These are phyloP conservation scores for Fusarium transvaalense DNA, from an alignment of 2,329 filamentous ascomycete species.

Conservation along the genomic window DNA sequence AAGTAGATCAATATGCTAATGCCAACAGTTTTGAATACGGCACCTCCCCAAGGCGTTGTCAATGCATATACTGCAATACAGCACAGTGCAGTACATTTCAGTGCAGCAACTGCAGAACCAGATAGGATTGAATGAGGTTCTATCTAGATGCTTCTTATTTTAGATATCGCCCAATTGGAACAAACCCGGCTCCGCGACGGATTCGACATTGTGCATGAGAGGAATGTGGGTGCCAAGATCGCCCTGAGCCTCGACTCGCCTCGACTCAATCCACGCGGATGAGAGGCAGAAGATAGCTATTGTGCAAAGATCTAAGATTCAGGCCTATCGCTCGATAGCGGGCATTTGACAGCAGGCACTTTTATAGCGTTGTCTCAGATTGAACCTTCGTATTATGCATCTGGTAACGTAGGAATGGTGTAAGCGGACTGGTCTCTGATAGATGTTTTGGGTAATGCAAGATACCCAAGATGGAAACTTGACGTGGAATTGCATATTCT, in stretches of 20 bases:
- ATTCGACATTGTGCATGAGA: conserved; percentile 40
- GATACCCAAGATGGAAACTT: conserved; percentile 9
- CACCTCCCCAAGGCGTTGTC: conserved; percentile 10
- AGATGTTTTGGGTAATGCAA: conserved; percentile 8
- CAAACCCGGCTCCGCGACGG: conserved; percentile 25
- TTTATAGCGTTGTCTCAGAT: conserved; percentile 16
- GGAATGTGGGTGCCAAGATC: conserved; percentile 30
- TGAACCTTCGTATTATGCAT: conserved; percentile 9
- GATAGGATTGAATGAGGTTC: conserved; percentile 9
- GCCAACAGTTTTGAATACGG: not conserved
- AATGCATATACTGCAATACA: conserved; percentile 8
- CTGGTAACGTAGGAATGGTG: conserved; percentile 12
- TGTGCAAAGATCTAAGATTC: conserved; percentile 3
- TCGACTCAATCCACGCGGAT: conserved; percentile 8
- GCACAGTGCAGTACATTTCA: conserved; percentile 1
- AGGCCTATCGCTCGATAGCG: conserved; percentile 9
- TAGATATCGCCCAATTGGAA: conserved; percentile 42
- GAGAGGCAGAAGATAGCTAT: conserved; percentile 17
- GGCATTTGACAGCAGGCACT: conserved; percentile 11
- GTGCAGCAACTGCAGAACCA: not conserved
- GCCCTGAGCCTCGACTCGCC: conserved; percentile 22
- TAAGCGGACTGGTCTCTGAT: conserved; percentile 19
- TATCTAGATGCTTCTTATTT: conserved; percentile 29
- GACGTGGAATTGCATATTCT: not conserved
- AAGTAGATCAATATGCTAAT: not conserved